These are phyloP conservation scores for Sporisorium reilianum DNA, from an alignment of 1,284 basidiomycete species.

Conservation along the genomic window DNA sequence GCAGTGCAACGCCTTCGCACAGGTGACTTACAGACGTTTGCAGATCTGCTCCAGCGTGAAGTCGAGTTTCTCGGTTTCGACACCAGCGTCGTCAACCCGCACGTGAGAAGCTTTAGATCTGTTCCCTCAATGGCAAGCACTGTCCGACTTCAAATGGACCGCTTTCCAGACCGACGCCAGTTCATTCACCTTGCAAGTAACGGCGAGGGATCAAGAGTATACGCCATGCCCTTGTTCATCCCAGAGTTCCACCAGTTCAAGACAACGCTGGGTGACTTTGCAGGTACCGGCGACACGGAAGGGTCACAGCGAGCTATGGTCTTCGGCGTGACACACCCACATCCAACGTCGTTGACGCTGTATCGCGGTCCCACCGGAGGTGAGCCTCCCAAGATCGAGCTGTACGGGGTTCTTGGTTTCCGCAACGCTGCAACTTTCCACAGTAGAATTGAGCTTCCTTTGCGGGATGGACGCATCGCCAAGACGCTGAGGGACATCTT, in stretches of 20 bases:
- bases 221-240: neutral
- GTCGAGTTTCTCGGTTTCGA: neutral
- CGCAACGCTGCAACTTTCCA: neutral
- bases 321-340: neutral
- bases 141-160: neutral
- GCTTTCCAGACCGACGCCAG: constrained; percentile 2
- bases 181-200: neutral
- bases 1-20: neutral
- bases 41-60: neutral
- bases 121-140: neutral
- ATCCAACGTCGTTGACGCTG: neutral
- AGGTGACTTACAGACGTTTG: neutral
- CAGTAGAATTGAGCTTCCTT: neutral
- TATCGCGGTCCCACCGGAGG: neutral
- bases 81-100: constrained; percentile 1
- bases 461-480: too few species aligned
- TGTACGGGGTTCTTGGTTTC: neutral
- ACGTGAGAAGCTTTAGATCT: neutral
- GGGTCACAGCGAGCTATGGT: neutral
- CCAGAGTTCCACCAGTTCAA: neutral
- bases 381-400: neutral
- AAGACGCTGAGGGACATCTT: too few species aligned
- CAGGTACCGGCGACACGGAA: neutral
- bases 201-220: neutral
- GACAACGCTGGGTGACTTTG: neutral